phyloP scores from a whole-genome alignment of 192 early-diverging fungal species.

The Coemansia sp. region DNA sequence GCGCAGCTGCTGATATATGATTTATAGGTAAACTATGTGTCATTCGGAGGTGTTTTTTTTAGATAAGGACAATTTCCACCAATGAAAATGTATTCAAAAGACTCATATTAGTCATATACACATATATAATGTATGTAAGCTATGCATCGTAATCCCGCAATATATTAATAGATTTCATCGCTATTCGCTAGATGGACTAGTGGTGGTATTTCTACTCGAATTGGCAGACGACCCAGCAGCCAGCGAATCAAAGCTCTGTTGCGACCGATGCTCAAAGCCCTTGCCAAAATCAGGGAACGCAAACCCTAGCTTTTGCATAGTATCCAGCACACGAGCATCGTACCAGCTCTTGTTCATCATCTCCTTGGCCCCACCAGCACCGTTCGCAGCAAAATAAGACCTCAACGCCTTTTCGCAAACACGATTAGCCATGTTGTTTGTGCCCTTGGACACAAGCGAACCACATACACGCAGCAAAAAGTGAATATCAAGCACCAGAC shows the following conservation, averaged over 20 bases:
- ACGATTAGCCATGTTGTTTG: conserved; percentile 52
- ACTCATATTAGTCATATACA: neutral
- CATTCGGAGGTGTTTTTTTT: too few relatives aligned
- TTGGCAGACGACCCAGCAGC: neutral
- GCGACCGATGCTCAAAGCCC: conserved; percentile 50
- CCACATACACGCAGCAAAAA: conserved; percentile 51
- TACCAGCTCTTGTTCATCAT: conserved; percentile 51
- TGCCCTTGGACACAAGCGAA: conserved; percentile 50
- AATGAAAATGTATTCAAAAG: neutral
- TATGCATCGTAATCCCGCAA: neutral
- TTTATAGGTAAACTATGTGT: too few relatives aligned
- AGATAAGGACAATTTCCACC: too few relatives aligned
- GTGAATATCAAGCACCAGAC: conserved; percentile 50
- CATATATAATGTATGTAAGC: neutral
- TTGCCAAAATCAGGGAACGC: conserved; percentile 45
- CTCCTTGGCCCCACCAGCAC: conserved; percentile 6
- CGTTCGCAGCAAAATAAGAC: conserved; percentile 29
- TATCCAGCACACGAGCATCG: conserved; percentile 34
- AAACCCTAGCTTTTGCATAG: conserved; percentile 42
- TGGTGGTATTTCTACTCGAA: neutral
- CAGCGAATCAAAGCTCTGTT: conserved; percentile 43
- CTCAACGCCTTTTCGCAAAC: conserved; percentile 54
- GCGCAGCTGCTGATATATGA: too few relatives aligned
- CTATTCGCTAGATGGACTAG: neutral
- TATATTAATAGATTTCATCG: neutral